A percentile compares a stretch with the other conserved stretches of the same genome.
phyloP scores from a whole-genome alignment of 257 asterid species.

The Primulina tabacum region DNA sequence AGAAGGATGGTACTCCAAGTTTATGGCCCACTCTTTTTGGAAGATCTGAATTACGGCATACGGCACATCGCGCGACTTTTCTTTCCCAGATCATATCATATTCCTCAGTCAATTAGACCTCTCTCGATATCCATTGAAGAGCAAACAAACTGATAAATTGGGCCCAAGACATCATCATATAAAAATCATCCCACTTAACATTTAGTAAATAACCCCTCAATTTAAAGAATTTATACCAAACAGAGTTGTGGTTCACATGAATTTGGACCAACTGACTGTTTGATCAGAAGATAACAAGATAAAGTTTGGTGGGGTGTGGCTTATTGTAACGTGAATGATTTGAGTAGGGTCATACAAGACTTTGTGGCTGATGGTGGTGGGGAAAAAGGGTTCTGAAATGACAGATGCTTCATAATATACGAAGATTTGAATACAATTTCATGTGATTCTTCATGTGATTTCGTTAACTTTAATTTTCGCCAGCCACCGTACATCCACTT shows the following conservation, averaged over 20 bases:
- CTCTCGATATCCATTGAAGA: neutral
- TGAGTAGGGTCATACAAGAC: neutral
- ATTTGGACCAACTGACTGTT: too few species aligned
- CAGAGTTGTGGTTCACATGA: too few species aligned
- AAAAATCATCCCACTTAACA: too few species aligned
- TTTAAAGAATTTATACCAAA: too few species aligned
- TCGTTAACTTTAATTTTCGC: neutral
- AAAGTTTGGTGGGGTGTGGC: neutral
- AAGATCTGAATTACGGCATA: neutral
- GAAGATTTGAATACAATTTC: constrained; percentile 8
- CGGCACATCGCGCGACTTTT: neutral
- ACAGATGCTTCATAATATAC: constrained; percentile 9
- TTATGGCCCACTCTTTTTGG: too few species aligned
- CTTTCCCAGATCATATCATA: neutral
- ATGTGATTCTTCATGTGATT: constrained; percentile 6
- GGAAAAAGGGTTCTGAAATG: too few species aligned
- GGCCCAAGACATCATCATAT: neutral
- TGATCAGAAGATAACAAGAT: neutral
- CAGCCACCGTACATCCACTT: neutral
- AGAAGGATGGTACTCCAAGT: too few species aligned
- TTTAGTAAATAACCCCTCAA: too few species aligned
- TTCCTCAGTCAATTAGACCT: neutral
- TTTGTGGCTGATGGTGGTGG: neutral
- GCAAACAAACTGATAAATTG: neutral
- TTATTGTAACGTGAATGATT: too few species aligned